Base-by-base conservation (phyloP, 23 red algal species). In the Cyanidiococcus yangmingshanensis region DNA sequence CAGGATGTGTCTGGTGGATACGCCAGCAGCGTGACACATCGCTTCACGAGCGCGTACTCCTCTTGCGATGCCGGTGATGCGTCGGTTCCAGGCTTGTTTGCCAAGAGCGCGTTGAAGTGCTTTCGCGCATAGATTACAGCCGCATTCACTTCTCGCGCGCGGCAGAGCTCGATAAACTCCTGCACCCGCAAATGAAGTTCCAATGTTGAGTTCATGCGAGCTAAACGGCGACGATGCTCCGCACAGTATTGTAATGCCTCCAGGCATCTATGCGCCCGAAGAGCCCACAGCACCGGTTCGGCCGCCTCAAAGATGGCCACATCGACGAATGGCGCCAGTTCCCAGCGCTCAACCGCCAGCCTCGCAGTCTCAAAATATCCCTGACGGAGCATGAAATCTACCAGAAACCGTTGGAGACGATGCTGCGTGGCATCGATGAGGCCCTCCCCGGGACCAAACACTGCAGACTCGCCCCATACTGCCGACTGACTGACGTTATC, bases 121-220 rank as follows among this genome's bases (percentile, higher is more conserved):
- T 89, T 89, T 29, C 74, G 51, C 57, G 90, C 89, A 82, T 98
- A 90, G 7, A 54, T 33, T 38, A 91, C 89, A 7, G 94, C 88
- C 33, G 80, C 94, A 2, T 18, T 41, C 29, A 78, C 83, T 15
- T 84, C 77, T 3, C 88, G 80, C 32, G 77, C 67, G 26, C 94
- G 86, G 16, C 84, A 82, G 51, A 87, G 83, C 76, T 98, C 94
- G 27, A 98, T 88, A 89, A 98, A 98, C 85, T 89, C 94, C 59
- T 98, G 94, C 24, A 85, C 39, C 31, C 89, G 58, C 38, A 89
- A 63, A 37, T 88, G 79, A 79, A 98, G 89, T 51, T 92, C 88
- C 21, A 98, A 84, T 25, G 76, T 87, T 37, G 82, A 87, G 39
- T 89, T 74, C 67, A 88, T 77, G 57, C 89, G 87, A 79, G 63